A percentile compares a stretch with the other conserved stretches of the same genome.
Conservation (phyloP, 2,329 filamentous ascomycete genomes). For the Aspergillus latus region DNA sequence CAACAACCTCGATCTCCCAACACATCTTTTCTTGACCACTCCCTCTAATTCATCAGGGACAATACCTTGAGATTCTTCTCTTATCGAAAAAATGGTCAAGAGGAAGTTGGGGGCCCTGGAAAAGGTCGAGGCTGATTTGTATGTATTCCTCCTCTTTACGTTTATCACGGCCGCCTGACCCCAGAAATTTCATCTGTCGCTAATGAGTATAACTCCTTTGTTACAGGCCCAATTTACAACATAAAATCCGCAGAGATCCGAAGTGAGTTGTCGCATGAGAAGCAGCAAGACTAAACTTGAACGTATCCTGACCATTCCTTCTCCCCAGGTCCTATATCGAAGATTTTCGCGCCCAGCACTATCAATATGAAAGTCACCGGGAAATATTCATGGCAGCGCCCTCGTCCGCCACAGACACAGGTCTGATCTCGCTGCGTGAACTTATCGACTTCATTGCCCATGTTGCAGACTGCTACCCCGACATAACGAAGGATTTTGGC, state of each 20-base stretch:
- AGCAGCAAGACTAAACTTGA: background rate
- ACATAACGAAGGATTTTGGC: conserved; percentile 73
- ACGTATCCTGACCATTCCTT: background rate
- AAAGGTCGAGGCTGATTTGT: conserved; percentile 90
- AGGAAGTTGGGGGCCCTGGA: conserved; percentile 88
- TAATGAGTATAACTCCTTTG: conserved; percentile 24
- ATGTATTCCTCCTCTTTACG: conserved; percentile 30
- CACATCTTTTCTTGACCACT: conserved; percentile 54
- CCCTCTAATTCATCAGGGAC: conserved; percentile 55
- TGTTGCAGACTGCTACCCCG: conserved; percentile 88
- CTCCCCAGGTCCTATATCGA: conserved; percentile 73
- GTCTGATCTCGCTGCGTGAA: conserved; percentile 81
- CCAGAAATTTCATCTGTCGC: conserved; percentile 22
- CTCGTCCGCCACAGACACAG: conserved; percentile 71
- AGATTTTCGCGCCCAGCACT: conserved; percentile 83
- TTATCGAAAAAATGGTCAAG: conserved; percentile 64
- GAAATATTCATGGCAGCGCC: conserved; percentile 90
- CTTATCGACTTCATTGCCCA: conserved; percentile 92
- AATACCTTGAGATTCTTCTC: conserved; percentile 7
- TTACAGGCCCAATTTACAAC: conserved; percentile 74
- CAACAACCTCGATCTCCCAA: conserved; percentile 57
- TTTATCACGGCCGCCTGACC: background rate
- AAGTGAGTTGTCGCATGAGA: conserved; percentile 52
- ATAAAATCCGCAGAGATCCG: conserved; percentile 87
- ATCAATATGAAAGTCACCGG: conserved; percentile 85